phyloP scores from a whole-genome alignment of 129 eudicot genomes.

The Chrysanthemum makinoi region DNA sequence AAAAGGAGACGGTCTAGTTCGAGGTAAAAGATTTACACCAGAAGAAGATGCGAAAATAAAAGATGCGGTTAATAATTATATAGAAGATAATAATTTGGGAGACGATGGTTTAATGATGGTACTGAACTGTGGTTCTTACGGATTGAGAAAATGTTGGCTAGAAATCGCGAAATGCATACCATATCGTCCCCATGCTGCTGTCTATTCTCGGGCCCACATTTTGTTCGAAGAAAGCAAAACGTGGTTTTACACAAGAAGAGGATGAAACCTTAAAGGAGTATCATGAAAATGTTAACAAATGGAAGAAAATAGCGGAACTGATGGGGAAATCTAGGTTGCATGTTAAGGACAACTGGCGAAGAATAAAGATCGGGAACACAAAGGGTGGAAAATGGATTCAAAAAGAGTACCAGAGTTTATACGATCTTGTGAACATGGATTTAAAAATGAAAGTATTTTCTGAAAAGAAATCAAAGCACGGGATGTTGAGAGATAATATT shows the following conservation, averaged over 20 bases:
- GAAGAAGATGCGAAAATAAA: slow-evolving; percentile 62
- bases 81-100: slow-evolving; percentile 43
- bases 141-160: slow-evolving; percentile 59
- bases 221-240: slow-evolving; percentile 44
- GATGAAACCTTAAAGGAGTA: slow-evolving; percentile 19
- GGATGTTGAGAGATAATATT: slow-evolving; percentile 73
- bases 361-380: slow-evolving; percentile 35
- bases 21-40: slow-evolving; percentile 60
- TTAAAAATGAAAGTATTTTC: slow-evolving; percentile 30
- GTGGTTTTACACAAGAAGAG: slow-evolving; percentile 65
- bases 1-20: slow-evolving; percentile 23
- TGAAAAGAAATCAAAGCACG: slow-evolving; percentile 59
- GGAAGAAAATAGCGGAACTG: slow-evolving; percentile 49
- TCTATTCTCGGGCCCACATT: slow-evolving; percentile 57
- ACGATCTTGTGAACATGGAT: slow-evolving; percentile 59
- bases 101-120: slow-evolving; percentile 68
- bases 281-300: slow-evolving; percentile 40
- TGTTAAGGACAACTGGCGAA: slow-evolving; percentile 62
- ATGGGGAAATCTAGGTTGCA: slow-evolving; percentile 54
- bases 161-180: slow-evolving; percentile 65
- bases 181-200: slow-evolving; percentile 35
- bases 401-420: slow-evolving; percentile 62
- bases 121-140: slow-evolving; percentile 32
- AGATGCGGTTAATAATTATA: slow-evolving; percentile 48
- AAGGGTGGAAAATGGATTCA: slow-evolving; percentile 60